Evolutionary conservation across 1,284 basidiomycete species (phyloP), one percentile per base, ranked within the genome.

Genomic region (Sphaerobolus stellatus): DNA sequence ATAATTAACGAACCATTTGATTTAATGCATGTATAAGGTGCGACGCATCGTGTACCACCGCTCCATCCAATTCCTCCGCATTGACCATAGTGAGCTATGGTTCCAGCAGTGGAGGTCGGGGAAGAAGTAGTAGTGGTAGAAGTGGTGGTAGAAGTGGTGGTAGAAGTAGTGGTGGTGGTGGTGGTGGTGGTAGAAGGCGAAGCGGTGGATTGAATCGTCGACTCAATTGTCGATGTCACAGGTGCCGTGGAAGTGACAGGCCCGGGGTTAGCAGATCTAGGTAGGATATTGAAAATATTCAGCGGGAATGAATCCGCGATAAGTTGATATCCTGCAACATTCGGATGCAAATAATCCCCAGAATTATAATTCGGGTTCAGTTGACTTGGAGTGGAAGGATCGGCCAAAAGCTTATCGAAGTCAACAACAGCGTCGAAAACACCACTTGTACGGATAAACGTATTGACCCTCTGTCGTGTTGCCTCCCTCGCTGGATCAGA

Each of bases 291-390:
- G 54, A 79, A 79, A 30, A 77, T 59, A 11, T 64, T 61, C 54
- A 78, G 55, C 13, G 72, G 71, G 64, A 75, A 75, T 51, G 64
- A 68, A 31, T 72, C 64, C 27, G 77, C 77, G 54, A 80, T 68
- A 1, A 67, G 68, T 48, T 68, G 63, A 59, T 79, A 79, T 1
- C 76, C 78, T 24, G 72, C 72, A 0, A 71, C 71, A 60, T 75
- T 79, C n/a, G 72, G 74, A 62, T 80, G 78, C 57, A 80, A 63
- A 57, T 68, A 72, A 65, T 80, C 78, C 5, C 77, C 78, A 7
- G 69, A 72, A 61, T 78, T 67, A 58, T 70, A 78, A 40, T 54
- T 50, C 5, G 70, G 67, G 56, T 63, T 66, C 38, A 79, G 58
- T 61, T 73, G 70, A 29, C 68, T 66, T 8, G 71, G 69, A 34